phyloP scores from a whole-genome alignment of 208 protist genomes.

The Acanthamoeba triangularis region DNA sequence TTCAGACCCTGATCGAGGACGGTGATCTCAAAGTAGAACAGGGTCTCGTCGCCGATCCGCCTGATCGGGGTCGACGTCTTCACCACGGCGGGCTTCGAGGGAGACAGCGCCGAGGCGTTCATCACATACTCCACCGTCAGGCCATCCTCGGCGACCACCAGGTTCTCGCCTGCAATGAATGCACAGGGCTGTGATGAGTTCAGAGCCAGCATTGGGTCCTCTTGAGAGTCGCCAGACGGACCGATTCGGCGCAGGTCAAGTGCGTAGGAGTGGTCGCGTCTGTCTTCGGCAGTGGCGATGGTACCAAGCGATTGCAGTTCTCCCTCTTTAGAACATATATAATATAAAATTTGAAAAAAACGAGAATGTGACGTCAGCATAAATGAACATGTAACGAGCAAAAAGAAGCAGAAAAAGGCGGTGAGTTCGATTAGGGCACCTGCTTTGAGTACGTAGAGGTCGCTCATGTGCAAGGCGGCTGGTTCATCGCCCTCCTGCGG shows the following conservation, averaged over 20 bases:
- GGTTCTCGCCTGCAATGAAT: not conserved
- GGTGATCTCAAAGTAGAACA: conserved; percentile 73
- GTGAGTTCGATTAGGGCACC: not conserved
- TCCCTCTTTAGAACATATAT: too few species aligned
- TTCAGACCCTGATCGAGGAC: conserved; percentile 68
- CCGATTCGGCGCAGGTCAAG: not conserved
- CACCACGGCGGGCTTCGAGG: conserved; percentile 4
- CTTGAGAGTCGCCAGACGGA: not conserved
- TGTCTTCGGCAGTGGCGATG: conserved; percentile 21
- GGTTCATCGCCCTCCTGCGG: not conserved
- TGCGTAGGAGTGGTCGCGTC: conserved; percentile 22
- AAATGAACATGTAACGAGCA: too few species aligned
- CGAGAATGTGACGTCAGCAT: not conserved
- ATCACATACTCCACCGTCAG: conserved; percentile 69
- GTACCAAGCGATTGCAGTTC: conserved; percentile 6
- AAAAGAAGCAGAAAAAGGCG: not conserved
- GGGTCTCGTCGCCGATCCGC: conserved; percentile 29
- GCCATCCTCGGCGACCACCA: conserved; percentile 45
- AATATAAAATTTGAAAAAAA: too few species aligned
- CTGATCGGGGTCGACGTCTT: conserved; percentile 30
- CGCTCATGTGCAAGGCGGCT: conserved; percentile 24
- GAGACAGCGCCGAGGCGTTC: not conserved
- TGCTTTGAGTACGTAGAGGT: conserved; percentile 53
- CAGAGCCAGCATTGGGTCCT: not conserved
- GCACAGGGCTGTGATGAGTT: not conserved